Percentiles rank a stretch among this genome's conserved stretches.
phyloP scores from a whole-genome alignment of 306 rosid genomes.

The Gastrolobium villosum region DNA sequence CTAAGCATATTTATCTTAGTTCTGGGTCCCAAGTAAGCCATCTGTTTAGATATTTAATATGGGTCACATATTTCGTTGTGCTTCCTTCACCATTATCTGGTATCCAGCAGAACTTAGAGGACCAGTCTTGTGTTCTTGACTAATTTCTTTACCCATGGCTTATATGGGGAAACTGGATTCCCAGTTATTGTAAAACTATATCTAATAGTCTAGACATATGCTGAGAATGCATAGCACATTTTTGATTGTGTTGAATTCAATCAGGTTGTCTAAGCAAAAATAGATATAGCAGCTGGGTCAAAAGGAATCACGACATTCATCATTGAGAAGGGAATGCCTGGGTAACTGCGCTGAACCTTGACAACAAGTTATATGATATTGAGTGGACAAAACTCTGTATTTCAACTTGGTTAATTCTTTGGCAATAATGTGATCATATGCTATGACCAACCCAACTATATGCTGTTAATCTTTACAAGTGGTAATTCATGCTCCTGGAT shows the following conservation, averaged over 20 bases:
- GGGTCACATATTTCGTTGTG: conserved; percentile 22
- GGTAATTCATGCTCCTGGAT: conserved; percentile 39
- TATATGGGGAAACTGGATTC: conserved; percentile 17
- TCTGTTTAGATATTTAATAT: conserved; percentile 5
- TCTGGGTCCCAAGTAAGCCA: conserved; percentile 32
- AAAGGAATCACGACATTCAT: conserved; percentile 97
- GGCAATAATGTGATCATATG: conserved; percentile 29
- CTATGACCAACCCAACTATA: conserved; percentile 18
- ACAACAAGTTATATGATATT: conserved; percentile 40
- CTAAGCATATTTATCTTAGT: conserved; percentile 2
- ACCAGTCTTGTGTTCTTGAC: conserved; percentile 9
- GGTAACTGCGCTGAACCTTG: conserved; percentile 64
- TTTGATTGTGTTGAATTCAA: conserved; percentile 57
- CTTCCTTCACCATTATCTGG: conserved; percentile 27
- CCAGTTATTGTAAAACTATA: conserved; percentile 1
- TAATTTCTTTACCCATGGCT: conserved; percentile 15
- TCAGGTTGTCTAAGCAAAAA: conserved; percentile 96
- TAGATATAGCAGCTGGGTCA: conserved; percentile 81
- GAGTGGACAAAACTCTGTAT: conserved; percentile 27
- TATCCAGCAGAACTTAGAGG: conserved; percentile 2
- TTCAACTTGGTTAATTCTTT: conserved; percentile 26
- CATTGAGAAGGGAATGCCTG: conserved; percentile 95
- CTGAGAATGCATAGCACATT: conserved; percentile 15
- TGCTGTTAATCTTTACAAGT: conserved; percentile 26
- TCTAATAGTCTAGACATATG: conserved; percentile 3